A percentile compares a stretch with the other conserved stretches of the same genome.
phyloP scores from a whole-genome alignment of 179 eudicot species.

The Gypsophila paniculata region DNA sequence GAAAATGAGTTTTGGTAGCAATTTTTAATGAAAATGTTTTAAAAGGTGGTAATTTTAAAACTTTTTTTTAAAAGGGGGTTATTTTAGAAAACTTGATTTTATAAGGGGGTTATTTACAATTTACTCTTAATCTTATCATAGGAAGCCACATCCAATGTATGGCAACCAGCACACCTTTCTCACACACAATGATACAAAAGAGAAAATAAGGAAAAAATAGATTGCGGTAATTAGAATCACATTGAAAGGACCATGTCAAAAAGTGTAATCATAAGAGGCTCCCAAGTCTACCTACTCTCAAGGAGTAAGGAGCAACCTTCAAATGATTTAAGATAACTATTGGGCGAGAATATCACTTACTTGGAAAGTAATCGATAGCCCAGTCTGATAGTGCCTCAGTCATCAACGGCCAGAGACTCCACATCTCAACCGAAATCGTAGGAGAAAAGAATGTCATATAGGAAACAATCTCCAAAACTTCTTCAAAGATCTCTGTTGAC shows the following conservation, averaged over 20 bases:
- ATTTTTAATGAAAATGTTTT: too few species aligned
- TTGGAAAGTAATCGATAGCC: slow-evolving; percentile 85
- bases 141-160: background rate
- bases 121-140: background rate
- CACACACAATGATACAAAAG: background rate
- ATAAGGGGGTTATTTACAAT: too few species aligned
- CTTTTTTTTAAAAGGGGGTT: too few species aligned
- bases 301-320: background rate
- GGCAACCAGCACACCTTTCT: background rate
- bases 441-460: slow-evolving; percentile 98
- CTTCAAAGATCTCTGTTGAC: slow-evolving; percentile 93
- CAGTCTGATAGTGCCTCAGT: slow-evolving; percentile 93
- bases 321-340: background rate
- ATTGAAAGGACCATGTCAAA: background rate
- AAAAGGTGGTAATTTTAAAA: too few species aligned
- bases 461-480: slow-evolving; percentile 93
- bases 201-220: background rate
- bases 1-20: too few species aligned
- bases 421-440: slow-evolving; percentile 84
- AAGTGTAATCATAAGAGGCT: background rate
- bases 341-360: slow-evolving; percentile 28
- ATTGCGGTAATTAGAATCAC: background rate
- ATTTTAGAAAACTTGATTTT: too few species aligned
- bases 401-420: slow-evolving; percentile 99
- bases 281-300: background rate